Conservation (phyloP, 768 basidiomycete species). For the Kockovaella imperatae region DNA sequence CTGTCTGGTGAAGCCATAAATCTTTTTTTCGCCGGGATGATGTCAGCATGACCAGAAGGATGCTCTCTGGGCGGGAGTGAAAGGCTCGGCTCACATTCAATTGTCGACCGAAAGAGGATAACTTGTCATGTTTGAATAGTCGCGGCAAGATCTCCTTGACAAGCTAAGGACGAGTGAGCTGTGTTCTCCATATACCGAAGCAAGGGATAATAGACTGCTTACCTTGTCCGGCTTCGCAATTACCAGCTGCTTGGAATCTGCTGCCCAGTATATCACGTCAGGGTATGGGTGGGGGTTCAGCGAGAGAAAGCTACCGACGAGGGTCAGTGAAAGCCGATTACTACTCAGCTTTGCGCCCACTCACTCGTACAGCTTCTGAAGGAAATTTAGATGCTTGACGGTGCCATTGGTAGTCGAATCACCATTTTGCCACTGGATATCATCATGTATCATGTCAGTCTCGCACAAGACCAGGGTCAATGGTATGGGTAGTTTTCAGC, state of each 20-base stretch:
- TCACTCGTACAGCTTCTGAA: constrained; percentile 43
- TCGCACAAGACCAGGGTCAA: too few relatives aligned
- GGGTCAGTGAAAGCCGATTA: not conserved
- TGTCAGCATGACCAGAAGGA: not conserved
- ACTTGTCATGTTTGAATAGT: constrained; percentile 43
- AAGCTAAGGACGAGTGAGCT: constrained; percentile 15
- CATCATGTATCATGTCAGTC: too few relatives aligned
- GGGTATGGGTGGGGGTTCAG: constrained; percentile 34
- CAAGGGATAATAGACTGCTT: constrained; percentile 2
- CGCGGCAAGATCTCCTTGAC: constrained; percentile 38
- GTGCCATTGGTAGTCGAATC: too few relatives aligned
- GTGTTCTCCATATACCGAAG: not conserved
- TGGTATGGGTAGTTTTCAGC: too few relatives aligned
- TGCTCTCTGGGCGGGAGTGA: too few relatives aligned
- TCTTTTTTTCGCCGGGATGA: too few relatives aligned
- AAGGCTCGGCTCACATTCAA: constrained; percentile 34
- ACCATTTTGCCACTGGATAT: too few relatives aligned
- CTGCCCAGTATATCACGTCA: constrained; percentile 43
- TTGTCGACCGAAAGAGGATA: constrained; percentile 42
- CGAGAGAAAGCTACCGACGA: constrained; percentile 28
- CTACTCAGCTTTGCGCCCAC: not conserved
- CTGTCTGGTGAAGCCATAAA: constrained; percentile 41
- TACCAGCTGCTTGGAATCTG: constrained; percentile 39
- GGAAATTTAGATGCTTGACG: constrained; percentile 36
- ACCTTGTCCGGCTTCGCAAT: constrained; percentile 39